Base-by-base conservation (phyloP, 2,329 filamentous ascomycete genomes). In the Nigrograna mackinnonii region DNA sequence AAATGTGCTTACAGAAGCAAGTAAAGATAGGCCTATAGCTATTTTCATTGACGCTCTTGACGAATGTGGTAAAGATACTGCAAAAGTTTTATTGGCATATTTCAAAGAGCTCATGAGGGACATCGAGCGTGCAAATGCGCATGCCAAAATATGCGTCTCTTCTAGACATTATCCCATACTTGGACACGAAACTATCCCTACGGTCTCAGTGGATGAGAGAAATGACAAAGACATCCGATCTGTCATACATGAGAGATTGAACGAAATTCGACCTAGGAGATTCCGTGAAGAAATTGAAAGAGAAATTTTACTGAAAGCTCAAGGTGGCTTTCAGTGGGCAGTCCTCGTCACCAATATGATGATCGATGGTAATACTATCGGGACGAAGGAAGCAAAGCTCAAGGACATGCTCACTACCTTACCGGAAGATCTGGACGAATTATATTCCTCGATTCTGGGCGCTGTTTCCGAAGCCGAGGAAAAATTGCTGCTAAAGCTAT, bases 91-190 rank as follows among this genome's bases (percentile, higher is more conserved):
- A 17, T 24, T 45, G 16, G 24, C 22, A 26, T 45, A 41, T 22
- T 45, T 45, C 28, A 42, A 46, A 42, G 31, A 32, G 20, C 31
- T 46, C 19, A 36, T 42, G 26, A 21, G 38, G 21, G 26, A 37
- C 5, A 21, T 34, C 18, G 35, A 46, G 39, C 22, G 34, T 5
- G 26, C 33, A 28, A 17, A 38, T 18, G 18, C 39, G 5, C 26
- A 37, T 26, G 9, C 38, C n/a, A 46, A 42, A 34, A 41, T 46
- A 22, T 46, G 39, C 20, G 11, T 46, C 16, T 46, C 43, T 41
- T 46, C 43, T 26, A 46, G 43, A 31, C 33, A 46, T 18, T 46
- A 41, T 31, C 39, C 43, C n/a, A 46, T 44, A 16, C 36, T 44
- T 3, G 35, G 36, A 14, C 17, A 31, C 35, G 21, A 35, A n/a